These are phyloP conservation scores for Candida michaelii DNA, from an alignment of 805 yeast species.

Conservation along the genomic window DNA sequence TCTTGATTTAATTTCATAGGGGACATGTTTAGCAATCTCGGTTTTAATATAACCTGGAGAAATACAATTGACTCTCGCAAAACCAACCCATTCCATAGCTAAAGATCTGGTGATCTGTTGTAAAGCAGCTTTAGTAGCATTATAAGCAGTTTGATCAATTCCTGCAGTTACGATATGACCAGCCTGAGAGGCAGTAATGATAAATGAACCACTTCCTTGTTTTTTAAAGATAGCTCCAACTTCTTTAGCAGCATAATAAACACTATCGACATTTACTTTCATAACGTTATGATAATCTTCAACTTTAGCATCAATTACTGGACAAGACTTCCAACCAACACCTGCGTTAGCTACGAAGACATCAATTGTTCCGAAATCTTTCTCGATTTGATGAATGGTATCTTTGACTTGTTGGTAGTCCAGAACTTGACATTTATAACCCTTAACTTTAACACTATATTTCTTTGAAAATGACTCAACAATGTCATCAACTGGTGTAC, in stretches of 20 bases:
- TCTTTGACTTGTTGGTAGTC: conserved; percentile 37
- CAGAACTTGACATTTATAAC: no score
- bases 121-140: conserved; percentile 84
- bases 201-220: conserved; percentile 77
- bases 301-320: conserved; percentile 41
- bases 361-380: conserved; percentile 37
- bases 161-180: conserved; percentile 87
- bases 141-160: conserved; percentile 82
- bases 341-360: conserved; percentile 50
- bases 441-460: no score
- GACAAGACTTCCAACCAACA: conserved; percentile 46
- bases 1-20: conserved; percentile 31
- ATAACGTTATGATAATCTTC: conserved; percentile 68
- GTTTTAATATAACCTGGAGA: conserved; percentile 88
- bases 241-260: conserved; percentile 74
- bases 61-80: conserved; percentile 77
- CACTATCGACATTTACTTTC: conserved; percentile 75
- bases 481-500: no score
- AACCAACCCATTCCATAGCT: conserved; percentile 84
- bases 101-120: conserved; percentile 72
- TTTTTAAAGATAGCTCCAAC: conserved; percentile 71
- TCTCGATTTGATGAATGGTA: conserved; percentile 30
- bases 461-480: no score
- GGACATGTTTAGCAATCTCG: conserved; percentile 51
- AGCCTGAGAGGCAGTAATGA: conserved; percentile 87